Conservation (phyloP, 208 protist species). For the Phytomonas sp. region DNA sequence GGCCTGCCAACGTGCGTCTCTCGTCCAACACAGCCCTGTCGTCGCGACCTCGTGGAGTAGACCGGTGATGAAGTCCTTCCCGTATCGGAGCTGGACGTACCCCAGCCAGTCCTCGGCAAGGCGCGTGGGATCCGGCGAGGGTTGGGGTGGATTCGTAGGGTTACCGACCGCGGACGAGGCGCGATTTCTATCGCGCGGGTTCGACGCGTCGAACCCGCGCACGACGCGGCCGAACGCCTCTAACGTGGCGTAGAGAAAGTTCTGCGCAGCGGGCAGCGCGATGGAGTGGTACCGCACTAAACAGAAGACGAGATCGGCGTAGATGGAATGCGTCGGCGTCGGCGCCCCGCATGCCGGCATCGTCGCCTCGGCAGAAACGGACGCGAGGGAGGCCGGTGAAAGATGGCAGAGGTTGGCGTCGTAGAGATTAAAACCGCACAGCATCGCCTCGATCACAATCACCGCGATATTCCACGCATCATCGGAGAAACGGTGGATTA, state of each 20-base stretch:
- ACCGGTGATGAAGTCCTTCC: constrained; percentile 12
- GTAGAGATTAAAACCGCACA: constrained; percentile 33
- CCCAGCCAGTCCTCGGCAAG: constrained; percentile 51
- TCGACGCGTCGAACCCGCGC: background rate
- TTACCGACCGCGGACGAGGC: background rate
- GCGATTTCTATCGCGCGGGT: background rate
- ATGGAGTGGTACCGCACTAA: constrained; percentile 22
- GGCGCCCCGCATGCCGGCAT: background rate
- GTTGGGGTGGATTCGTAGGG: background rate
- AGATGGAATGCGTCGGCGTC: constrained; percentile 25
- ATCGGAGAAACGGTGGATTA: constrained; percentile 49
- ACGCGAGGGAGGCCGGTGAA: background rate
- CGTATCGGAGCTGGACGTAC: constrained; percentile 31
- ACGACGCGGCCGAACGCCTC: constrained; percentile 19
- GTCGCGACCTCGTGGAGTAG: constrained; percentile 28
- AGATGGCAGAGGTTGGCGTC: constrained; percentile 22
- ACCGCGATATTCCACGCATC: constrained; percentile 77
- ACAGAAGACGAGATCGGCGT: constrained; percentile 29
- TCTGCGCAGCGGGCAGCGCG: constrained; percentile 31
- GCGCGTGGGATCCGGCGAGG: constrained; percentile 17
- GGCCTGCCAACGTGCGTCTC: constrained; percentile 43
- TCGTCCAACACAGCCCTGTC: constrained; percentile 41
- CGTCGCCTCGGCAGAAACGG: background rate
- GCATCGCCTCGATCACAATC: constrained; percentile 46
- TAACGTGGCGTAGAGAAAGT: constrained; percentile 75